Evolutionary conservation across 352 stramenopile species (phyloP).

Genomic region (Pythium dissotocum): DNA sequence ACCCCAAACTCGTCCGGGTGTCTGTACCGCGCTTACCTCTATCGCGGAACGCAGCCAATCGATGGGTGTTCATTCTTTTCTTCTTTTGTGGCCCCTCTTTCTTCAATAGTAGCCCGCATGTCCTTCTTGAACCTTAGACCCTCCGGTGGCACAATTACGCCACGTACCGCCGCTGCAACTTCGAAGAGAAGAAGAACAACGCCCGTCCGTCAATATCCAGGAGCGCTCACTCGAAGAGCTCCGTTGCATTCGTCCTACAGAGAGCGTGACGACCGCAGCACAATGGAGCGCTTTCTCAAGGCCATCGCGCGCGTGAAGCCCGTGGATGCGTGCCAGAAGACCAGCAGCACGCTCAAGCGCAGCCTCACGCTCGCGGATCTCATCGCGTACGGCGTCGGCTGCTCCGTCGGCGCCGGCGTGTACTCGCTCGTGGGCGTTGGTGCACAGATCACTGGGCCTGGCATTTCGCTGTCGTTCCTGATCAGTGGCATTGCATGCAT

Average conservation of each 20-base stretch:
- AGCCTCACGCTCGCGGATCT: slow-evolving; percentile 79
- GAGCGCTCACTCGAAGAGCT: background rate
- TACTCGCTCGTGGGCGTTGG: slow-evolving; percentile 91
- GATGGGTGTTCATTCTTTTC: slow-evolving; percentile 57
- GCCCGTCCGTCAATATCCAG: slow-evolving; percentile 8
- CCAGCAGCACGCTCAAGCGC: slow-evolving; percentile 44
- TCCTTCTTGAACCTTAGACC: background rate
- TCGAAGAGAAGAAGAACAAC: slow-evolving; percentile 18
- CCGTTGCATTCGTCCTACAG: background rate
- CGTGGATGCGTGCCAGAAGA: slow-evolving; percentile 47
- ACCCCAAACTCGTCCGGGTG: slow-evolving; percentile 64
- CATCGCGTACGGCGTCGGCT: slow-evolving; percentile 90
- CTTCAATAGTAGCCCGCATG: background rate
- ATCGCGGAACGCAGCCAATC: slow-evolving; percentile 89
- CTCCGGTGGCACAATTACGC: background rate
- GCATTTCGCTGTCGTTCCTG: slow-evolving; percentile 91
- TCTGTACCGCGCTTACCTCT: slow-evolving; percentile 70
- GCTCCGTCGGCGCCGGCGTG: slow-evolving; percentile 90
- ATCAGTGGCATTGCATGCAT: slow-evolving; percentile 87
- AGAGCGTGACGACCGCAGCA: background rate
- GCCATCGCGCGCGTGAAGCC: slow-evolving; percentile 72
- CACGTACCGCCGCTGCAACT: slow-evolving; percentile 19
- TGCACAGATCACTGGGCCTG: slow-evolving; percentile 81
- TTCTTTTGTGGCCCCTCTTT: slow-evolving; percentile 9
- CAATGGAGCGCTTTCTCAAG: slow-evolving; percentile 53